Percentiles rank a stretch among this genome's conserved stretches.
Conservation (phyloP, 2,329 filamentous ascomycete genomes). For the Fusarium newnesense region DNA sequence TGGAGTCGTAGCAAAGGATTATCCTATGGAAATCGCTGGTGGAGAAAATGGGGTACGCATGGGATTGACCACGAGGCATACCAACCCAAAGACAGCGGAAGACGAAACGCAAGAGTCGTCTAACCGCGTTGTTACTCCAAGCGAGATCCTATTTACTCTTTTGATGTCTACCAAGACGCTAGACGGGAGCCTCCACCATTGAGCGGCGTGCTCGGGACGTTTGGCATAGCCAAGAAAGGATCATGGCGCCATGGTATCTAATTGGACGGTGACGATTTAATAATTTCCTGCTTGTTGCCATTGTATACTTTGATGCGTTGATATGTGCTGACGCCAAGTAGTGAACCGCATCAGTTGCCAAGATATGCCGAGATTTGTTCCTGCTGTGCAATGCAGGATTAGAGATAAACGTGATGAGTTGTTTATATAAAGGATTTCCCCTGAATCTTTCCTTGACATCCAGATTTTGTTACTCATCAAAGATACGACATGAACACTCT, state of each 20-base stretch:
- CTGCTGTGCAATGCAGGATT: accelerated
- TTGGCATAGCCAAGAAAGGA: background rate
- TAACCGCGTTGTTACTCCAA: background rate
- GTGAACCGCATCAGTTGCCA: background rate
- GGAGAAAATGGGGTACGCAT: slow-evolving; percentile 12
- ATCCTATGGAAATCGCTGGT: slow-evolving; percentile 12
- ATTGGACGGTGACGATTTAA: background rate
- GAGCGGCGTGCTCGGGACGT: accelerated
- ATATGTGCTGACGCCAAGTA: background rate
- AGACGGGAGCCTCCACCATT: background rate
- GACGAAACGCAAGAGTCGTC: slow-evolving; percentile 13
- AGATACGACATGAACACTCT: background rate
- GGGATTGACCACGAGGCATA: slow-evolving; percentile 1
- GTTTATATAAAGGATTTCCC: background rate
- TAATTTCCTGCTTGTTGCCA: background rate
- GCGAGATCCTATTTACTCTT: no score
- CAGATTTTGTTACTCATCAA: accelerated
- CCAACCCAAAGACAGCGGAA: background rate
- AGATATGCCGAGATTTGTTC: background rate
- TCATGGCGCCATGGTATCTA: background rate
- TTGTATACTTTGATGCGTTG: accelerated
- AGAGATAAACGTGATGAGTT: background rate
- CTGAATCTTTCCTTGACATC: no score
- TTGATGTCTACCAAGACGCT: background rate
- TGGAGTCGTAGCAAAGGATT: background rate